Evolutionary conservation across 345 rosid genomes (phyloP).

Genomic region (Salix udensis): DNA sequence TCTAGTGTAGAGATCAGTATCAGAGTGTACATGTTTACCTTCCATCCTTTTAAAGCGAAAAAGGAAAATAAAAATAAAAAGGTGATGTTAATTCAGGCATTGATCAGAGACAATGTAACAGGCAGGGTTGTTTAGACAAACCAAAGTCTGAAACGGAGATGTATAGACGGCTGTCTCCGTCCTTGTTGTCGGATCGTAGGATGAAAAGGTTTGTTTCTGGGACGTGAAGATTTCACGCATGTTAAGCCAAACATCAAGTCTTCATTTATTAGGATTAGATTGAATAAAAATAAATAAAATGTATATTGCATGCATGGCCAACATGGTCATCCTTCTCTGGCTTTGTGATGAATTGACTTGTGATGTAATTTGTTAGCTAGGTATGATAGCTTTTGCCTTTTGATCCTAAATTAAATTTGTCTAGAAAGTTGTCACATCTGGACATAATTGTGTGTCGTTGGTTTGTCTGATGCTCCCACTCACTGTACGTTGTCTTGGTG

Average conservation of each 20-base stretch:
- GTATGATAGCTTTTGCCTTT: neutral
- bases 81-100: neutral
- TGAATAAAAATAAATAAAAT: too few relatives aligned
- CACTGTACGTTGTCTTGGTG: neutral
- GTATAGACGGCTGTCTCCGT: slow-evolving; percentile 15
- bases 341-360: neutral
- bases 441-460: neutral
- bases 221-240: neutral
- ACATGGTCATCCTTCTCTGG: neutral
- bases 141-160: neutral
- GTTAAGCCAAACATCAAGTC: neutral
- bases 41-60: neutral
- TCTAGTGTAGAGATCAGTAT: slow-evolving; percentile 3
- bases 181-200: slow-evolving; percentile 16
- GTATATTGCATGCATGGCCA: neutral
- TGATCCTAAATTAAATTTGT: neutral
- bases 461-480: neutral
- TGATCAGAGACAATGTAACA: neutral
- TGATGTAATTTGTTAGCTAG: neutral
- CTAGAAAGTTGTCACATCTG: neutral
- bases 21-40: neutral
- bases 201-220: neutral
- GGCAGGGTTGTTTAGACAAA: neutral
- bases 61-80: neutral
- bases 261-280: neutral